Base-by-base conservation (phyloP, 2,329 filamentous ascomycete species). In the Scortechinia acanthostroma region DNA sequence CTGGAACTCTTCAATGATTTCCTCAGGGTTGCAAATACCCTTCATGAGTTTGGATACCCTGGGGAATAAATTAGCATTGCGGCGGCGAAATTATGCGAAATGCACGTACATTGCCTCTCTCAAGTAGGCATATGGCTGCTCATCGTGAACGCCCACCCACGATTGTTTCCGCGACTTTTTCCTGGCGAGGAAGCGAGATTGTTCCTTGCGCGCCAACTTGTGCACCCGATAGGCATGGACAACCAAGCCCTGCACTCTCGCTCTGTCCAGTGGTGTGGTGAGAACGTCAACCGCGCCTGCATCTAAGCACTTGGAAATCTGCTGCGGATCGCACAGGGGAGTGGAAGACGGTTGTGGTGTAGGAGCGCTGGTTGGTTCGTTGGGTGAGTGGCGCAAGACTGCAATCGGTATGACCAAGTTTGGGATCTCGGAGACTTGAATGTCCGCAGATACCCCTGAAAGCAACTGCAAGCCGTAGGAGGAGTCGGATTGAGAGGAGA, bases 211-310 rank as follows among this genome's bases (percentile, higher is more conserved):
- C 19, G 86, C 84, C 54, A 90, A 82, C 61, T 87, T 87, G 57
- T 88, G 85, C 42, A 85, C 81, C 54, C 86, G 83, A 65, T 94
- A 95, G 40, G 87, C 89, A 59, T 91, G 89, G 15, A 93, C 80
- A 49, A 87, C 83, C 43, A 95, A 71, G 22, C 83, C 82, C 48
- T 87, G 82, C 43, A 91, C 76, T 52, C 84, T 81, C 45, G 88
- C 83, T 42, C 75, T 73, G 49, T 85, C 81, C 30, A 97, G 64
- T 1, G 91, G 91, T 55, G 85, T 89, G 21, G 83, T 79, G 50
- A 96, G 73, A 43, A 95, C 88, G 62, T 97, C 91, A 22, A 86
- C 74, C 10, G 91, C 91, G 25, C 93, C 93, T 3, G 86, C 80
- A 56, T 95, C 89, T 20, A 97, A 67, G 57, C 89, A 95, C 54